Conservation (phyloP, 768 basidiomycete species). For the Boletales sp. region DNA sequence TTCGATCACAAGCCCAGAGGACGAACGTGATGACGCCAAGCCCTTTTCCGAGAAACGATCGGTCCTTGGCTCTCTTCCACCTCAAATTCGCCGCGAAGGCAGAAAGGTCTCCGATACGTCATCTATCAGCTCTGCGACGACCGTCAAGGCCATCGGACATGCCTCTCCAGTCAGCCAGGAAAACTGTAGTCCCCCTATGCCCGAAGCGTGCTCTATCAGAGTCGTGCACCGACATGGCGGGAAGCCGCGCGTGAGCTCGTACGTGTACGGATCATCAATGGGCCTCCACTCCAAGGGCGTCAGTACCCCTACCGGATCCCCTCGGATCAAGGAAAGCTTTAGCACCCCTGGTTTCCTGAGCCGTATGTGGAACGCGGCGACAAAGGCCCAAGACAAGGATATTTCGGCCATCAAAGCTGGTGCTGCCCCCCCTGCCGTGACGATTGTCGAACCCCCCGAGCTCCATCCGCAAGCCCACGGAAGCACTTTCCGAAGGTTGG, state of each 20-base stretch:
- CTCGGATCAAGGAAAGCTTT: conserved; percentile 33
- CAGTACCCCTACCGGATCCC: conserved; percentile 14
- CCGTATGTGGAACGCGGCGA: conserved; percentile 72
- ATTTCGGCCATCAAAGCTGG: conserved; percentile 7
- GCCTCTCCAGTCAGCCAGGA: conserved; percentile 17
- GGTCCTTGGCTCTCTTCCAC: conserved; percentile 44
- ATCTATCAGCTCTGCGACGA: conserved; percentile 34
- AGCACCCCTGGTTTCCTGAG: conserved; percentile 56
- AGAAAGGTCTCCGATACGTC: conserved; percentile 34
- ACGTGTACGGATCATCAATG: conserved; percentile 22
- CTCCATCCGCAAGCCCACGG: conserved; percentile 26
- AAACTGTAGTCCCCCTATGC: conserved; percentile 12
- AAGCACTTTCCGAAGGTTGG: conserved; percentile 38
- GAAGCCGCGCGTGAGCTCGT: conserved; percentile 27
- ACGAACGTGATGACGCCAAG: conserved; percentile 32
- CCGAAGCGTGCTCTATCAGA: conserved; percentile 21
- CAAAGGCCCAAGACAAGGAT: conserved; percentile 35
- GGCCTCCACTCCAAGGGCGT: conserved; percentile 12
- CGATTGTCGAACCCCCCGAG: conserved; percentile 25
- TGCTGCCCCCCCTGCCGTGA: conserved; percentile 14
- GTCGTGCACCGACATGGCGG: conserved; percentile 25
- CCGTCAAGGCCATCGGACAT: conserved; percentile 30
- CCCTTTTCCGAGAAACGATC: conserved; percentile 35
- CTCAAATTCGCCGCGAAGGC: conserved; percentile 41
- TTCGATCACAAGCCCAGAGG: conserved; percentile 49